Evolutionary conservation across 169 alveolate species (phyloP), one percentile per base, ranked within the genome.

Genomic region (Fabrea salina): DNA sequence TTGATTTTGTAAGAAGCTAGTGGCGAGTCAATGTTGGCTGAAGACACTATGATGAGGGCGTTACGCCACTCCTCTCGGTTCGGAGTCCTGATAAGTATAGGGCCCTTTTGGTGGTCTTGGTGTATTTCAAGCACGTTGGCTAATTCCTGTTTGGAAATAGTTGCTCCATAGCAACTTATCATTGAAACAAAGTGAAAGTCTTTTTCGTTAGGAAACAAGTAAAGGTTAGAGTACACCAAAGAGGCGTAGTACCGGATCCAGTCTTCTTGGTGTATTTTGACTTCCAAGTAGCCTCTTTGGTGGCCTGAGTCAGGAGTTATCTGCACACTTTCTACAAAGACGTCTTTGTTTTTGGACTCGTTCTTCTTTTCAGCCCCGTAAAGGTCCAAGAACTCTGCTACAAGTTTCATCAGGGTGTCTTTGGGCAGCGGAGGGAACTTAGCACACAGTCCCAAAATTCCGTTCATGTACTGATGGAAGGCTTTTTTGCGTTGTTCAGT

Each of bases 191-290:
- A 33, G n/a, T 30, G 32, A 8, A 16, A 25, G 1, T 16, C 25
- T 11, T 37, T 61, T 8, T 61, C 74, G 11, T 61, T 30, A 16
- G 74, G 74, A 3, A 33, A 61, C 16, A 61, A 35, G 25, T 61
- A 61, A 33, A 61, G 16, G 50, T 61, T 27, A 3, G 32, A 33
- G 1, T 51, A 16, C 22, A 33, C 13, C 25, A 61, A 11, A 61
- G 74, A 61, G 44, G 37, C 74, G 39, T 61, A 61, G 3, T 61
- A 61, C 32, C 37, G 11, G 13, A 61, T 61, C 54, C 74, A 61
- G 54, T 61, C 74, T 27, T 61, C 74, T 61, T 61, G 54, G 13
- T 27, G 25, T 8, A 61, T 13, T 11, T 32, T 61, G 0, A 61
- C 44, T 11, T 61, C 74, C 11, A 61, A 13, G 39, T n/a, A 22